Conservation (phyloP, 805 yeast species). For the Candida dajiaensis region DNA sequence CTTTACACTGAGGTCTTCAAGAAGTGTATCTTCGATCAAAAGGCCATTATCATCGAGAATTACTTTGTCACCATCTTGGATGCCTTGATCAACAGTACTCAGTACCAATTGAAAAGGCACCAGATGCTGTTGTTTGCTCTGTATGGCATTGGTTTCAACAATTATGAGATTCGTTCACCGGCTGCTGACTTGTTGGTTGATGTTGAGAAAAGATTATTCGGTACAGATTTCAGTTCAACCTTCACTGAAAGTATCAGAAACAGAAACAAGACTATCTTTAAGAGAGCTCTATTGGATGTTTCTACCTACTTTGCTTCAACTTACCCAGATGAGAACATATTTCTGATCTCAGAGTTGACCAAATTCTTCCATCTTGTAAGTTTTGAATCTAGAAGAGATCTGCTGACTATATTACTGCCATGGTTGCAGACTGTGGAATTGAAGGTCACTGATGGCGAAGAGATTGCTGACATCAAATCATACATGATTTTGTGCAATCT, state of each 20-base stretch:
- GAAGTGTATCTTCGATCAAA: slow-evolving; percentile 63
- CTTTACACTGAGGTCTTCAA: slow-evolving; percentile 52
- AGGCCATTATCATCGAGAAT: slow-evolving; percentile 48
- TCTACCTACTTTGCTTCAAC: slow-evolving; percentile 64
- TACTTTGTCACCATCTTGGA: slow-evolving; percentile 71
- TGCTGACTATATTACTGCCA: slow-evolving; percentile 75
- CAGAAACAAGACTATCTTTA: slow-evolving; percentile 75
- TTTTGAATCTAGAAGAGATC: slow-evolving; percentile 62
- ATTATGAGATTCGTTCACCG: slow-evolving; percentile 56
- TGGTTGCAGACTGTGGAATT: slow-evolving; percentile 88
- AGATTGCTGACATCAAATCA: slow-evolving; percentile 28
- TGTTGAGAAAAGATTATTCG: slow-evolving; percentile 56
- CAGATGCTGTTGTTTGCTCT: slow-evolving; percentile 71
- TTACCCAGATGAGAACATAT: slow-evolving; percentile 53
- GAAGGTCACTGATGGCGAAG: slow-evolving; percentile 35
- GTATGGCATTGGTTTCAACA: slow-evolving; percentile 74
- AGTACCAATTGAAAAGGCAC: slow-evolving; percentile 46
- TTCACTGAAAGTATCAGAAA: slow-evolving; percentile 70
- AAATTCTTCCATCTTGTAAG: slow-evolving; percentile 57
- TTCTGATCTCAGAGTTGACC: slow-evolving; percentile 67
- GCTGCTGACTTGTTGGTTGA: slow-evolving; percentile 68
- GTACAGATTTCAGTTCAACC: slow-evolving; percentile 46
- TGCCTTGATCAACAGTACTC: slow-evolving; percentile 44
- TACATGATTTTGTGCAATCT: slow-evolving; percentile 75
- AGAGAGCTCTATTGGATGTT: slow-evolving; percentile 75